Conservation (phyloP, 148 eudicot genomes). For the Rhododendron henanense region DNA sequence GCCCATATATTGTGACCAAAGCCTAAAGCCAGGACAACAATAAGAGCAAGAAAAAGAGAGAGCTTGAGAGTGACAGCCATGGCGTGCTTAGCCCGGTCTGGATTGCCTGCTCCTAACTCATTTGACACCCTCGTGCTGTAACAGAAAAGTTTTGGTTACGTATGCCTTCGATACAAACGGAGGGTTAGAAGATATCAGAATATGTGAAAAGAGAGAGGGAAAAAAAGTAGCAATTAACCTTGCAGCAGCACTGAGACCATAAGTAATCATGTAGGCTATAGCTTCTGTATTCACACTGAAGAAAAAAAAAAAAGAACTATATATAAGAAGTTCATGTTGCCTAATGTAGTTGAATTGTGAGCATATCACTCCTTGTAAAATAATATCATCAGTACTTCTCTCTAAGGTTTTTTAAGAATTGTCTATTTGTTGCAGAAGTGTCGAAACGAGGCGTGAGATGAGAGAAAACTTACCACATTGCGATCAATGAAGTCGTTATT, state of each 20-base stretch:
- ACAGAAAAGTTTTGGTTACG: neutral
- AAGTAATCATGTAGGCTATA: constrained; percentile 64
- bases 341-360: neutral
- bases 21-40: constrained; percentile 42
- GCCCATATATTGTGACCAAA: constrained; percentile 76
- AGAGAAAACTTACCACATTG: constrained; percentile 57
- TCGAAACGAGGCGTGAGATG: neutral
- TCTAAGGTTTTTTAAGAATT: neutral
- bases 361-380: neutral
- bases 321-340: neutral
- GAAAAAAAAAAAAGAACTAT: neutral
- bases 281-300: constrained; percentile 79
- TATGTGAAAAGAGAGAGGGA: neutral
- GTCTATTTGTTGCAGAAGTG: neutral
- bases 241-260: constrained; percentile 83
- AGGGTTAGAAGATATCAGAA: neutral
- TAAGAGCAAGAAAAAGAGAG: constrained; percentile 43
- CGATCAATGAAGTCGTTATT: constrained; percentile 67
- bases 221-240: constrained; percentile 34
- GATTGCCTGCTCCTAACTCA: constrained; percentile 75
- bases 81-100: constrained; percentile 57
- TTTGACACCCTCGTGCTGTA: constrained; percentile 88
- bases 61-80: constrained; percentile 67
- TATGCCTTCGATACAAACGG: too few species aligned
- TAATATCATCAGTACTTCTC: neutral